Evolutionary conservation across 768 basidiomycete species (phyloP).

Genomic region (Leccinum olivaceopallidum): DNA sequence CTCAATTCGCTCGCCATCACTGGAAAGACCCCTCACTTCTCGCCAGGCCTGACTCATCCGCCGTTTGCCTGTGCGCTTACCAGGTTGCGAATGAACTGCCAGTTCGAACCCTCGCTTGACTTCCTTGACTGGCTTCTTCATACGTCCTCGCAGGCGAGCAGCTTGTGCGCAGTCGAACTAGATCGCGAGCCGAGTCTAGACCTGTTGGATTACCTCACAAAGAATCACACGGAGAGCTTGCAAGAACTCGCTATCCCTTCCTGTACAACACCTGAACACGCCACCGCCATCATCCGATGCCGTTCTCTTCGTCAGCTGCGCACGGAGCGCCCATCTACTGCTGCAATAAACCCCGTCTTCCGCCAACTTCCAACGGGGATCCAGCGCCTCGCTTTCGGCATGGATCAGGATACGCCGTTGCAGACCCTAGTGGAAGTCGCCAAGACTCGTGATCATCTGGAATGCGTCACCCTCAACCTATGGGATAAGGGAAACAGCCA

Average conservation of each 20-base stretch:
- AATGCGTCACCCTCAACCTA: conserved; percentile 52
- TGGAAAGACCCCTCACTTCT: conserved; percentile 55
- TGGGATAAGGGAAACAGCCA: conserved; percentile 54
- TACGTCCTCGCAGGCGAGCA: conserved; percentile 45
- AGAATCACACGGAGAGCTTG: conserved; percentile 49
- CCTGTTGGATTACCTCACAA: conserved; percentile 55
- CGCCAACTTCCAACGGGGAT: conserved; percentile 49
- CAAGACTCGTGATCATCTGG: conserved; percentile 44
- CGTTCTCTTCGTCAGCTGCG: conserved; percentile 51
- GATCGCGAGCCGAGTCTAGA: conserved; percentile 58
- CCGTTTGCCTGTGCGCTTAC: conserved; percentile 50
- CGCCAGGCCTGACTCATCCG: conserved; percentile 36
- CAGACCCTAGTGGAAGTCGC: conserved; percentile 56
- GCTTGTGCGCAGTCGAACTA: conserved; percentile 54
- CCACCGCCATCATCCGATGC: conserved; percentile 48
- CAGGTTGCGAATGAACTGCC: conserved; percentile 64
- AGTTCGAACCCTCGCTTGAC: conserved; percentile 57
- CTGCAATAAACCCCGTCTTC: conserved; percentile 40
- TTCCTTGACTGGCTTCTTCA: conserved; percentile 73
- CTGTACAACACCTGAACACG: conserved; percentile 49
- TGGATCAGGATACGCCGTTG: conserved; percentile 56
- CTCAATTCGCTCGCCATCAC: conserved; percentile 56
- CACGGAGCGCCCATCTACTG: conserved; percentile 54
- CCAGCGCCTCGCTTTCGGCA: conserved; percentile 59
- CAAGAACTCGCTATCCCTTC: conserved; percentile 59